phyloP scores from a whole-genome alignment of 805 yeast species.

The Candida golubevii region DNA sequence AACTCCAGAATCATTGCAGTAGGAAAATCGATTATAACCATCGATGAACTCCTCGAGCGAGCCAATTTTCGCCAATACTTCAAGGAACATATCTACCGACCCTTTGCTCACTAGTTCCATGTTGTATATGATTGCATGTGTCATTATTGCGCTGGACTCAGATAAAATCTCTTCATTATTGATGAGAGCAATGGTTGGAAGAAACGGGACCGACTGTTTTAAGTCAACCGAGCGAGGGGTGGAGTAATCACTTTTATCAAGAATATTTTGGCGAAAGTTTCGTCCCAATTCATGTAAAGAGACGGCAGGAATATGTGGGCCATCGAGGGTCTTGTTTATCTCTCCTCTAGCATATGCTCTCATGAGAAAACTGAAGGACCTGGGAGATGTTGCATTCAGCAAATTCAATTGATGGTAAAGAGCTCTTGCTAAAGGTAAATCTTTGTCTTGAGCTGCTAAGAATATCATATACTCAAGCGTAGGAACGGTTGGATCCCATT shows the following conservation, averaged over 20 bases:
- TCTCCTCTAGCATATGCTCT: slow-evolving; percentile 45
- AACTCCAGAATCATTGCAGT: slow-evolving; percentile 20
- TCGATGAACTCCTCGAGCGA: slow-evolving; percentile 30
- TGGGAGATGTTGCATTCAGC: slow-evolving; percentile 30
- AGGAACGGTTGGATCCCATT: slow-evolving; percentile 40
- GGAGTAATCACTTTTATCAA: slow-evolving; percentile 39
- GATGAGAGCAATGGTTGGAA: slow-evolving; percentile 51
- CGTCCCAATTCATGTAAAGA: slow-evolving; percentile 44
- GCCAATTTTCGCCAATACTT: slow-evolving; percentile 39
- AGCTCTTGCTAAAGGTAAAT: slow-evolving; percentile 66
- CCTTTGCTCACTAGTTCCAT: slow-evolving; percentile 42
- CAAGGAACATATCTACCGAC: slow-evolving; percentile 49
- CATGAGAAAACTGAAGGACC: slow-evolving; percentile 43
- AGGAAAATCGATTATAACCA: slow-evolving; percentile 28
- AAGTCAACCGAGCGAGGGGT: slow-evolving; percentile 7
- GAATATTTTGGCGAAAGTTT: slow-evolving; percentile 42
- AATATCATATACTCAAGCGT: slow-evolving; percentile 68
- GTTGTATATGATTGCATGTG: slow-evolving; percentile 41
- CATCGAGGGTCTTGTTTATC: slow-evolving; percentile 14
- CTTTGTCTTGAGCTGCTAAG: slow-evolving; percentile 78
- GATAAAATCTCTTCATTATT: slow-evolving; percentile 46
- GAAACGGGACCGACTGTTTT: slow-evolving; percentile 54
- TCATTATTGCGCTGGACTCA: slow-evolving; percentile 78
- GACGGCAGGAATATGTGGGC: slow-evolving; percentile 20
- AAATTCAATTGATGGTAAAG: slow-evolving; percentile 47